phyloP scores from a whole-genome alignment of 78 protist genomes.

The Dictyostelium firmibasis region DNA sequence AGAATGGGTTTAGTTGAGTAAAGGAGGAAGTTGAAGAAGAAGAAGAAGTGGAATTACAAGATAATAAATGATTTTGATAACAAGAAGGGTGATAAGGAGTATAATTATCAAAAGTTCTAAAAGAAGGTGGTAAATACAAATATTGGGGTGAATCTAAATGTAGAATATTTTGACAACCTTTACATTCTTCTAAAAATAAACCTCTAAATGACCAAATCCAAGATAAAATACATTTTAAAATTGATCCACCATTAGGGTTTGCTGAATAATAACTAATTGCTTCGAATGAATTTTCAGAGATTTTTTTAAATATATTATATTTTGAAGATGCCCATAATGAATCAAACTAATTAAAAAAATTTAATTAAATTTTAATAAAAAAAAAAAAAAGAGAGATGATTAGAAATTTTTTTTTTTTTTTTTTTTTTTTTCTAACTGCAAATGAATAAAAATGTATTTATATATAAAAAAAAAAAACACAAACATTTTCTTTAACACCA shows the following conservation, averaged over 20 bases:
- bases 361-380: too few species aligned
- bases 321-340: slow-evolving; percentile 64
- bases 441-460: too few species aligned
- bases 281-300: slow-evolving; percentile 49
- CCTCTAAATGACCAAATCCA: slow-evolving; percentile 79
- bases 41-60: neutral
- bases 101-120: slow-evolving; percentile 51
- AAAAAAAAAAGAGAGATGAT: neutral
- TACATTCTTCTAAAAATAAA: slow-evolving; percentile 70
- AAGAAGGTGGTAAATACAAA: slow-evolving; percentile 62
- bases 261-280: slow-evolving; percentile 55
- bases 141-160: slow-evolving; percentile 46
- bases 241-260: slow-evolving; percentile 8
- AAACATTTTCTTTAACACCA: slow-evolving; percentile 55
- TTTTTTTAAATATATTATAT: slow-evolving; percentile 48
- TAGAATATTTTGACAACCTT: slow-evolving; percentile 42
- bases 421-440: neutral
- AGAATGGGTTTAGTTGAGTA: neutral
- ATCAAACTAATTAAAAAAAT: slow-evolving; percentile 45
- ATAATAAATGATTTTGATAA: slow-evolving; percentile 30
- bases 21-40: neutral
- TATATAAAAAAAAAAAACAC: neutral
- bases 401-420: neutral
- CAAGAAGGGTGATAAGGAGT: slow-evolving; percentile 69
- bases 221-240: slow-evolving; percentile 41